phyloP scores from a whole-genome alignment of 495 filamentous ascomycete species.

The Aspergillus biplanus region DNA sequence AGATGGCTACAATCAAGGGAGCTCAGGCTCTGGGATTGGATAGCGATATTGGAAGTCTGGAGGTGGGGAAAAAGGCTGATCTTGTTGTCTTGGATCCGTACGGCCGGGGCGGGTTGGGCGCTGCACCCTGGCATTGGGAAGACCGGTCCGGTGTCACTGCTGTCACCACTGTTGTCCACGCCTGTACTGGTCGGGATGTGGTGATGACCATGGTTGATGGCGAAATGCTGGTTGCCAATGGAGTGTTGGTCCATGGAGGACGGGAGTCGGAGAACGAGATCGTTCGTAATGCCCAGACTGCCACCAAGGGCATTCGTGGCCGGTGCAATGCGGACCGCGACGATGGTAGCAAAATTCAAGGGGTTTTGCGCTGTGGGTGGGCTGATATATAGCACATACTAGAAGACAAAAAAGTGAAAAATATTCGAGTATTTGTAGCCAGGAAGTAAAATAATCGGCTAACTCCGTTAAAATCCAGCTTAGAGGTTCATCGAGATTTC shows the following conservation, averaged over 20 bases:
- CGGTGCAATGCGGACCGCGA: neutral
- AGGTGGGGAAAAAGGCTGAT: conserved; percentile 58
- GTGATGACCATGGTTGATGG: conserved; percentile 52
- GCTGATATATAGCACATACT: neutral
- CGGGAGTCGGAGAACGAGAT: conserved; percentile 39
- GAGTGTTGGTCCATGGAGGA: conserved; percentile 33
- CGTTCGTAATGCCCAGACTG: conserved; percentile 34
- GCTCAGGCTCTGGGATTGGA: conserved; percentile 54
- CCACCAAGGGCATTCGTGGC: conserved; percentile 14
- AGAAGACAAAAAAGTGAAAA: neutral
- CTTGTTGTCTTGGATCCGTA: conserved; percentile 51
- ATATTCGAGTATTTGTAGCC: neutral
- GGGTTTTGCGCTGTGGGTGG: conserved; percentile 1
- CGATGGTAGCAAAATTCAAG: neutral
- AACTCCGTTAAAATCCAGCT: no score
- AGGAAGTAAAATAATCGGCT: no score
- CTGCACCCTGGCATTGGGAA: conserved; percentile 16
- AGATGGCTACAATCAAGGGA: conserved; percentile 56
- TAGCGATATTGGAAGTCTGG: conserved; percentile 50
- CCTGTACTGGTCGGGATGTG: conserved; percentile 52
- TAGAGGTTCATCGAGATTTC: no score
- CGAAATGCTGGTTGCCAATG: conserved; percentile 22
- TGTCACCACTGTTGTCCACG: conserved; percentile 52
- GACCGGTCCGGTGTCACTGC: conserved; percentile 35
- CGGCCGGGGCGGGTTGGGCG: conserved; percentile 12